These are phyloP conservation scores for Lentinula sp. DNA, from an alignment of 768 basidiomycete species.

Conservation along the genomic window DNA sequence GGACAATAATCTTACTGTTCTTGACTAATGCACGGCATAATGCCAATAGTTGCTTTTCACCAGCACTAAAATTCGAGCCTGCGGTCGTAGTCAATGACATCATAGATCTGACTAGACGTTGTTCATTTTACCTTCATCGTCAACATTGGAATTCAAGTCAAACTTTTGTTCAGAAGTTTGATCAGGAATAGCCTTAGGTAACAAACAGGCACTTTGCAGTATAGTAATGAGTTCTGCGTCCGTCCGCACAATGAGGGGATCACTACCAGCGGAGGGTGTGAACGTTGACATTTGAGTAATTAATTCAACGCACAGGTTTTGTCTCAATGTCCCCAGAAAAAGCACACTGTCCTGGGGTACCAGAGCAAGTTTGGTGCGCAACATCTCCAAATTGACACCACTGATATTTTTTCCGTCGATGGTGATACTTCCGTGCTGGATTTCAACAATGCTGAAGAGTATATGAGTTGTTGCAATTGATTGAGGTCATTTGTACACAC, in stretches of 20 bases:
- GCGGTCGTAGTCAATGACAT: neutral
- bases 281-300: neutral
- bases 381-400: constrained; percentile 46
- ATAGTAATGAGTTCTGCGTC: constrained; percentile 60
- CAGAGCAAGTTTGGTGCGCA: constrained; percentile 51
- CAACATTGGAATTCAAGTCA: constrained; percentile 52
- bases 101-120: neutral
- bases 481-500: neutral
- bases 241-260: constrained; percentile 46
- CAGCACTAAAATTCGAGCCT: constrained; percentile 61
- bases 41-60: constrained; percentile 64
- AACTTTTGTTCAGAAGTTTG: constrained; percentile 56
- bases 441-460: constrained; percentile 47
- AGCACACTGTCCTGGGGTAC: constrained; percentile 59
- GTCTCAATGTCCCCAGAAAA: constrained; percentile 43
- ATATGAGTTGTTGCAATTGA: neutral
- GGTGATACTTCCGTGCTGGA: constrained; percentile 48
- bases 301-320: constrained; percentile 32
- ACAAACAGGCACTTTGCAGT: constrained; percentile 54
- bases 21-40: constrained; percentile 58
- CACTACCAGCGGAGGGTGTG: constrained; percentile 23
- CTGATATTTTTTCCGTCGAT: constrained; percentile 53
- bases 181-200: constrained; percentile 41
- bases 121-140: constrained; percentile 47
- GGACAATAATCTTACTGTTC: constrained; percentile 50